Conservation (phyloP, 2,329 filamentous ascomycete species). For the Fusarium dlaminii region DNA sequence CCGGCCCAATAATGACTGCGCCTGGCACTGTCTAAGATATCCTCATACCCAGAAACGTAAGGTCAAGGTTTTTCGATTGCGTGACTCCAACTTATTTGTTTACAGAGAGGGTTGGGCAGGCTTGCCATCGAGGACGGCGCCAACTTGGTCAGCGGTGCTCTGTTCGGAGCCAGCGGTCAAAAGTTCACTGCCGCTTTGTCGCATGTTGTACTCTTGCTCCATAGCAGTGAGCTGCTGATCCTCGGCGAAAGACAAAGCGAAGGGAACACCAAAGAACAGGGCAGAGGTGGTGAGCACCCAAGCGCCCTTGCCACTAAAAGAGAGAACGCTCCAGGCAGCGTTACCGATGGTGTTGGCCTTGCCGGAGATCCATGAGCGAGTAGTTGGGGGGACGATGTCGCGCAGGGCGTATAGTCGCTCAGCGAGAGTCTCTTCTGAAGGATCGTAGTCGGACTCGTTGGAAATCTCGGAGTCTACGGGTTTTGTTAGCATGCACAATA, state of each 20-base stretch:
- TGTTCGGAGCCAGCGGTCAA: conserved; percentile 59
- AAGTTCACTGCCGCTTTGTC: conserved; percentile 85
- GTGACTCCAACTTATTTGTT: conserved; percentile 30
- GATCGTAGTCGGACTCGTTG: conserved; percentile 77
- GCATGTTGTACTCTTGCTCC: conserved; percentile 97
- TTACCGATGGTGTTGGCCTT: conserved; percentile 64
- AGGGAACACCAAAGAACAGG: conserved; percentile 90
- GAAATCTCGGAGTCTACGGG: conserved; percentile 84
- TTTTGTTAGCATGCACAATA: neutral
- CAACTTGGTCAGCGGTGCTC: conserved; percentile 60
- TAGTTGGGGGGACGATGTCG: conserved; percentile 79
- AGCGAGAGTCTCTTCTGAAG: conserved; percentile 65
- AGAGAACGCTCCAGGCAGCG: conserved; percentile 63
- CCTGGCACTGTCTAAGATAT: conserved; percentile 27
- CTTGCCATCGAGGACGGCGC: conserved; percentile 58
- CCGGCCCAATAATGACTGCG: conserved; percentile 35
- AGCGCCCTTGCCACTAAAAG: conserved; percentile 83
- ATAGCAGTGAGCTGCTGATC: conserved; percentile 97
- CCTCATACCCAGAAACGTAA: conserved; percentile 15
- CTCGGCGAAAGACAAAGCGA: conserved; percentile 90
- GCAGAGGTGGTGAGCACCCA: conserved; percentile 93
- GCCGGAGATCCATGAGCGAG: conserved; percentile 73
- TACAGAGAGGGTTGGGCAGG: conserved; percentile 63
- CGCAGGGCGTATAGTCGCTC: conserved; percentile 78
- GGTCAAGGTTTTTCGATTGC: conserved; percentile 18